Conservation (phyloP, 2,329 filamentous ascomycete genomes). For the Colletotrichum aenigma region DNA sequence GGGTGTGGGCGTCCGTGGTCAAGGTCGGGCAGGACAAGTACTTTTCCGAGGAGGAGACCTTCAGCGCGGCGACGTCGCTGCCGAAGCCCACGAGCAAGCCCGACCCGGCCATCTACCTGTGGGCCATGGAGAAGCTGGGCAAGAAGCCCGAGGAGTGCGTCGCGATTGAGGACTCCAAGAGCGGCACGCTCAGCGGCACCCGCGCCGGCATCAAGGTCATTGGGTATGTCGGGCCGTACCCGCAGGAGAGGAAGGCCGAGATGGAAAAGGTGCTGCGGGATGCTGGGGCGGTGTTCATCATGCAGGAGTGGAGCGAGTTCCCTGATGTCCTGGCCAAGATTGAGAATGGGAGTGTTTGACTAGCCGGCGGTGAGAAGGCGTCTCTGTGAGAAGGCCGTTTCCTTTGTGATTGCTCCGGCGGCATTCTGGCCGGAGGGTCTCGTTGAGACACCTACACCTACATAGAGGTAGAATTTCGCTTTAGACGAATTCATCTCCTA, state of each 20-base stretch:
- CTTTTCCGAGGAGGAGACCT: slow-evolving; percentile 78
- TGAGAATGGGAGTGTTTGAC: slow-evolving; percentile 19
- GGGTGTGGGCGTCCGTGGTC: slow-evolving; percentile 78
- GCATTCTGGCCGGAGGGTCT: not conserved
- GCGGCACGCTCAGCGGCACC: slow-evolving; percentile 75
- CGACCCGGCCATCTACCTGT: slow-evolving; percentile 85
- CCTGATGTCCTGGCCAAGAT: slow-evolving; percentile 50
- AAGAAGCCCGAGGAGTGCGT: slow-evolving; percentile 75
- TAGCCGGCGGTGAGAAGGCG: slow-evolving; percentile 10
- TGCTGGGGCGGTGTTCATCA: slow-evolving; percentile 67
- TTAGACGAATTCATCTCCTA: slow-evolving; percentile 27
- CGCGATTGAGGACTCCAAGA: slow-evolving; percentile 89
- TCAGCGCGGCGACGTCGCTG: slow-evolving; percentile 81
- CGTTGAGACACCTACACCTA: not conserved
- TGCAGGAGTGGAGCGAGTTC: slow-evolving; percentile 64
- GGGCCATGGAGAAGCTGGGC: slow-evolving; percentile 75
- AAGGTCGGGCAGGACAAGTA: slow-evolving; percentile 82
- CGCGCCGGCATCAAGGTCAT: slow-evolving; percentile 81
- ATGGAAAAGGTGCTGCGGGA: slow-evolving; percentile 67
- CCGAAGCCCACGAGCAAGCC: slow-evolving; percentile 86
- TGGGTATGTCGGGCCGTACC: slow-evolving; percentile 84
- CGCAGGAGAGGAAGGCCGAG: slow-evolving; percentile 62
- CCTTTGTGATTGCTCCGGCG: not conserved
- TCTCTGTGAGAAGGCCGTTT: slow-evolving; percentile 5
- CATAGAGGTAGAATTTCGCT: not conserved